Percentiles rank a stretch among this genome's conserved stretches.
phyloP scores from a whole-genome alignment of 1,284 basidiomycete genomes.

The Rhodotorula sp. region DNA sequence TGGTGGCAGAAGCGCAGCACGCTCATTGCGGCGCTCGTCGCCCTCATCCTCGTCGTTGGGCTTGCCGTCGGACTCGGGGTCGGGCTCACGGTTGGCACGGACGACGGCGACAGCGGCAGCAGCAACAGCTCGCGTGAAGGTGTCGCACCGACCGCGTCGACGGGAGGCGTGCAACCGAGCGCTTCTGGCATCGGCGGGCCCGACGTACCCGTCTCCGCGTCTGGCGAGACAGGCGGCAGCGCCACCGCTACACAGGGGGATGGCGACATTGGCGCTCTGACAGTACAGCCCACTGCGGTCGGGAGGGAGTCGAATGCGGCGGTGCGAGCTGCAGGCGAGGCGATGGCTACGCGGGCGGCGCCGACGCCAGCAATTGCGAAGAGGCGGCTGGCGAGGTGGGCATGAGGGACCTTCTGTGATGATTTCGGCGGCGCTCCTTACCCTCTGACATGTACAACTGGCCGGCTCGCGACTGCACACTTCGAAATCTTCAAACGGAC shows the following conservation, averaged over 20 bases:
- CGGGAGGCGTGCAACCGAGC: too few relatives aligned
- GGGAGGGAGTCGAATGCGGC: background rate
- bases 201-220: too few relatives aligned
- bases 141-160: too few relatives aligned
- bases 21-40: constrained; percentile 1
- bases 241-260: too few relatives aligned
- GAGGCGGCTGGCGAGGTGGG: background rate
- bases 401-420: background rate
- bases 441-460: too few relatives aligned
- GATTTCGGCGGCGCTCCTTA: background rate
- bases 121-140: background rate
- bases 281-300: too few relatives aligned
- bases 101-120: background rate
- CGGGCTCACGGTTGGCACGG: constrained; percentile 14
- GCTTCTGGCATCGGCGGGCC: too few relatives aligned
- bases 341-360: background rate
- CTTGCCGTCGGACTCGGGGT: constrained; percentile 30
- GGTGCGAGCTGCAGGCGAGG: background rate
- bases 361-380: background rate
- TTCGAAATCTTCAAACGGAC: too few relatives aligned
- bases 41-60: constrained; percentile 12
- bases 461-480: too few relatives aligned
- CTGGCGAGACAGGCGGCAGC: too few relatives aligned
- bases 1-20: constrained; percentile 19
- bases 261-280: too few relatives aligned